These are phyloP conservation scores for Penicillium sp. DNA, from an alignment of 2,329 filamentous ascomycete species.

Conservation along the genomic window DNA sequence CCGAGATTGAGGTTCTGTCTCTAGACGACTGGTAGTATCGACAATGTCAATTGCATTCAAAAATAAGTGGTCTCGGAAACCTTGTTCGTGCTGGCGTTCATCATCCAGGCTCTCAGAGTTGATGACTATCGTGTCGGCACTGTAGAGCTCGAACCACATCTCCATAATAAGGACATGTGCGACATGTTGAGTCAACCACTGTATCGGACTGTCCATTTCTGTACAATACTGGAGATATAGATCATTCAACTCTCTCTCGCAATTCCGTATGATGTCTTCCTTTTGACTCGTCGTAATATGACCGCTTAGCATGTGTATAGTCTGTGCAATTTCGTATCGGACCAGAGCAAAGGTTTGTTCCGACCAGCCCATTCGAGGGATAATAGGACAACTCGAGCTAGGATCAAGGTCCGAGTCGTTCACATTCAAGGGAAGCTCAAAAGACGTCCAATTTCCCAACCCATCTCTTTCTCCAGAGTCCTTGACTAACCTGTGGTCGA, in stretches of 20 bases:
- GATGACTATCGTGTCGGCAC: constrained; percentile 60
- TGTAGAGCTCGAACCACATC: constrained; percentile 71
- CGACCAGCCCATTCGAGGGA: background rate
- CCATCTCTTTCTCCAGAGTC: background rate
- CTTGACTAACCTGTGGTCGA: background rate
- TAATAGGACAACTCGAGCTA: too few relatives aligned
- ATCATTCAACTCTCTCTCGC: background rate
- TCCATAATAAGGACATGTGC: constrained; percentile 70
- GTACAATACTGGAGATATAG: background rate
- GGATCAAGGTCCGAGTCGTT: background rate
- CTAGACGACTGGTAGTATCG: constrained; percentile 43
- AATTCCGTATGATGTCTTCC: background rate
- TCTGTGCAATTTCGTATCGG: background rate
- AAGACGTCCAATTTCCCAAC: background rate
- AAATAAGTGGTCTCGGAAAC: constrained; percentile 56
- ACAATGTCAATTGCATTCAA: constrained; percentile 68
- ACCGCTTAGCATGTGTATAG: background rate
- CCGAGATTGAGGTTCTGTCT: constrained; percentile 14
- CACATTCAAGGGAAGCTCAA: background rate
- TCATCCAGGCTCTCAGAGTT: constrained; percentile 20
- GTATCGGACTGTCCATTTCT: constrained; percentile 38
- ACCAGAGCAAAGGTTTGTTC: background rate
- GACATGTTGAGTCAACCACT: constrained; percentile 66
- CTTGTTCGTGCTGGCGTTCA: background rate
- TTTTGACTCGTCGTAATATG: background rate